phyloP scores from a whole-genome alignment of 176 grass and related monocot species.

The Ensete glaucum region DNA sequence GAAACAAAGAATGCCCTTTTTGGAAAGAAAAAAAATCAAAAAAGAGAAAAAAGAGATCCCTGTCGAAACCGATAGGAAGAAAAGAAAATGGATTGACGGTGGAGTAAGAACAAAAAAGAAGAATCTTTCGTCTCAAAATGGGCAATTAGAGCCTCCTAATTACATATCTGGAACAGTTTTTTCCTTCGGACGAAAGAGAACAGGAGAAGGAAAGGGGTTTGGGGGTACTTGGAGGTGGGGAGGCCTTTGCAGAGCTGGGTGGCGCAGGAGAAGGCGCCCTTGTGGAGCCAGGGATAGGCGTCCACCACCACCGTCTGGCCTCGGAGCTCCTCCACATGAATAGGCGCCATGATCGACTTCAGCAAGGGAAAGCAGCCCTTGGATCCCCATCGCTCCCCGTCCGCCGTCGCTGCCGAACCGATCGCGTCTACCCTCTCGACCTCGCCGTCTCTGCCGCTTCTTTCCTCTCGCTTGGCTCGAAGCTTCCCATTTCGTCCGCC shows the following conservation, averaged over 20 bases:
- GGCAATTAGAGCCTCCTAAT: too few relatives aligned
- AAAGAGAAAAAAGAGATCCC: background rate
- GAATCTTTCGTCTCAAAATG: too few relatives aligned
- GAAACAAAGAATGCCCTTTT: background rate
- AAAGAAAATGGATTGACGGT: too few relatives aligned
- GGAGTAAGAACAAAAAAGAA: too few relatives aligned
- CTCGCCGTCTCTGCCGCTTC: background rate
- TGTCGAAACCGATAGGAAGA: too few relatives aligned
- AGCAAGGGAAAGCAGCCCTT: constrained; percentile 74
- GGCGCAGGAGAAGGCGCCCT: constrained; percentile 82
- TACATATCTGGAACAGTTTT: too few relatives aligned
- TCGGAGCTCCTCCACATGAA: constrained; percentile 58
- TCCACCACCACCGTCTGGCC: constrained; percentile 76
- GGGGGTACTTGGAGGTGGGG: constrained; percentile 59
- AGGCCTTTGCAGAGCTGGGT: constrained; percentile 80
- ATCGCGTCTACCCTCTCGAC: background rate
- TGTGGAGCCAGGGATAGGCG: constrained; percentile 98
- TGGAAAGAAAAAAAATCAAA: background rate
- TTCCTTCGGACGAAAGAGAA: background rate
- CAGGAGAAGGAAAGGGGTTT: background rate
- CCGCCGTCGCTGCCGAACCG: background rate
- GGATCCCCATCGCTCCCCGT: constrained; percentile 55
- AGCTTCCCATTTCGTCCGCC: background rate
- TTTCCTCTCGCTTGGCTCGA: background rate
- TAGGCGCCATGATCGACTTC: constrained; percentile 90